A percentile compares a stretch with the other conserved stretches of the same genome.
These are phyloP conservation scores for Monosporascus ibericus DNA, from an alignment of 2,329 filamentous ascomycete species.

Conservation along the genomic window DNA sequence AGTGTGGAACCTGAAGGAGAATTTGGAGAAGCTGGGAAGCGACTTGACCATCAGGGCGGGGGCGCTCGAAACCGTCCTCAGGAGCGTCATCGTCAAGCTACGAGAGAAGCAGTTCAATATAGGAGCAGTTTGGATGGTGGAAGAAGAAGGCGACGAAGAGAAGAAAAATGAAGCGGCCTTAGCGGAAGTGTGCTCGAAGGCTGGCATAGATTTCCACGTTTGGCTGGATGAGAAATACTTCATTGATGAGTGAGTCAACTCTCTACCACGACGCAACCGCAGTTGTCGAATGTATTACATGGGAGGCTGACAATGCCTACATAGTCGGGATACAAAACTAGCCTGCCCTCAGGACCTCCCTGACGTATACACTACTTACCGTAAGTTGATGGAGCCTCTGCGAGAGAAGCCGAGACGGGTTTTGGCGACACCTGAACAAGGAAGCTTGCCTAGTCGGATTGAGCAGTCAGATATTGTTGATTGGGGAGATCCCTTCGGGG, in stretches of 20 bases:
- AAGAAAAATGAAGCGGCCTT: conserved; percentile 55
- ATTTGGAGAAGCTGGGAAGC: conserved; percentile 52
- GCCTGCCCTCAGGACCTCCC: conserved; percentile 54
- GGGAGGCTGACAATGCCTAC: conserved; percentile 8
- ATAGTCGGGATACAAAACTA: conserved; percentile 61
- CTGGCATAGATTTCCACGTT: conserved; percentile 53
- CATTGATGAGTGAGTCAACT: conserved; percentile 63
- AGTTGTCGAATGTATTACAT: conserved; percentile 1
- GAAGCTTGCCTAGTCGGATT: conserved; percentile 52
- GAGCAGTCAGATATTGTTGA: conserved; percentile 42
- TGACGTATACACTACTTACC: conserved; percentile 69
- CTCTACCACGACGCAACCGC: neutral
- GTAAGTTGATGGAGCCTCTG: conserved; percentile 67
- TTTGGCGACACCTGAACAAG: conserved; percentile 45
- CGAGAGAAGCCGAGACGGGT: conserved; percentile 55
- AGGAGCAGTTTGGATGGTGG: conserved; percentile 66
- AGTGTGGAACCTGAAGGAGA: conserved; percentile 65
- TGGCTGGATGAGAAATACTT: conserved; percentile 75
- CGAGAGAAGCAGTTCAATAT: conserved; percentile 39
- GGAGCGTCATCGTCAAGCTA: conserved; percentile 48
- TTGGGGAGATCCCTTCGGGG: conserved; percentile 56
- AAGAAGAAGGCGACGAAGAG: conserved; percentile 65
- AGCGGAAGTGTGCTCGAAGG: conserved; percentile 42
- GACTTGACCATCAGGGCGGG: conserved; percentile 61
- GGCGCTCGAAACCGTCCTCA: conserved; percentile 50